Evolutionary conservation across 1,139 yeast species (phyloP).

Genomic region (Magnusiomyces suaveolens): DNA sequence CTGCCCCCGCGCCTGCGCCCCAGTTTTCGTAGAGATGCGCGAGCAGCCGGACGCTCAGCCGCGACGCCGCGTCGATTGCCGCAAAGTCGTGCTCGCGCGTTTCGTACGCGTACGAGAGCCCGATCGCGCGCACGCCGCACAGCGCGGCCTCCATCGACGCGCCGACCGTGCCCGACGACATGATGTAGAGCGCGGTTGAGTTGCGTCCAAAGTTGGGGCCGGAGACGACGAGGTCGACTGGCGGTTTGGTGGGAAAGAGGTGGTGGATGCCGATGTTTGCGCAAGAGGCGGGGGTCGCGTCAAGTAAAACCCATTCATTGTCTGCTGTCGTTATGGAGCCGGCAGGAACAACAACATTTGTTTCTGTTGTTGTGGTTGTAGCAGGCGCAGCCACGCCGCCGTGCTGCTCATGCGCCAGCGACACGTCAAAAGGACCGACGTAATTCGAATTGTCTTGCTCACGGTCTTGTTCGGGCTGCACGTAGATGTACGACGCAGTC

Average conservation of each 20-base stretch:
- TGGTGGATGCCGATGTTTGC: conserved; percentile 84
- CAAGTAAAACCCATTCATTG: conserved; percentile 77
- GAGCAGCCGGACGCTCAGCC: conserved; percentile 54
- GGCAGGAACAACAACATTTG: not conserved
- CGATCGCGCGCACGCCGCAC: conserved; percentile 65
- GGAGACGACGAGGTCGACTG: conserved; percentile 75
- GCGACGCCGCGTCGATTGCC: conserved; percentile 57
- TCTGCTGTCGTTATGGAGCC: conserved; percentile 17
- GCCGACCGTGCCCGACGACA: conserved; percentile 94
- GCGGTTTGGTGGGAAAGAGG: conserved; percentile 42
- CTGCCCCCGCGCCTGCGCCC: conserved; percentile 26
- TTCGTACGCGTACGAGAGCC: conserved; percentile 72
- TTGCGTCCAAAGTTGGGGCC: conserved; percentile 97
- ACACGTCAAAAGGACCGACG: conserved; percentile 58
- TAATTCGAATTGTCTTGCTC: conserved; percentile 8
- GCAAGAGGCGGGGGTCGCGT: conserved; percentile 95
- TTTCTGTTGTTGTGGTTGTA: not conserved
- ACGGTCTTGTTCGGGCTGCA: not conserved
- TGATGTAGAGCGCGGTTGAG: conserved; percentile 78
- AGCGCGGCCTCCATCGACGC: conserved; percentile 94
- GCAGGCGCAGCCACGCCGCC: too few species aligned
- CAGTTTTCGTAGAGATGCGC: conserved; percentile 51
- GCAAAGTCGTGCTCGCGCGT: conserved; percentile 44
- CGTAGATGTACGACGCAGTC: conserved; percentile 49
- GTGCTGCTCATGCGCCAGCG: too few species aligned